These are phyloP conservation scores for Hibiscus tridactylites DNA, from an alignment of 345 rosid genomes.

Conservation along the genomic window DNA sequence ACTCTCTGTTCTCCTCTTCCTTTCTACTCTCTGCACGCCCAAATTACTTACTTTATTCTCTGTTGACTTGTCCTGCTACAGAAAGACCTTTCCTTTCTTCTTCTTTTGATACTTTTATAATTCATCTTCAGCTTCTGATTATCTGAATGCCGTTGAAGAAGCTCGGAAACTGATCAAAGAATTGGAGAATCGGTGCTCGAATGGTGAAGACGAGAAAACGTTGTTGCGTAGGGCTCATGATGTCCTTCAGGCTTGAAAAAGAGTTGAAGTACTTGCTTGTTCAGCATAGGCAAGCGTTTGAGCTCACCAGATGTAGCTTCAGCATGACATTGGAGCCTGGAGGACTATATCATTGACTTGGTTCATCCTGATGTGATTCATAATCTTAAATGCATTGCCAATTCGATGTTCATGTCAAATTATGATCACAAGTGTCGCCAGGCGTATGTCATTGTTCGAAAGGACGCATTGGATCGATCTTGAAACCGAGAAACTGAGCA, in stretches of 20 bases:
- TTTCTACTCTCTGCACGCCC: too few species aligned
- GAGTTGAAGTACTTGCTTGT: conserved; percentile 71
- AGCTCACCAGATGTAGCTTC: conserved; percentile 51
- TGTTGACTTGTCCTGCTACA: too few species aligned
- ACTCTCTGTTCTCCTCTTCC: too few species aligned
- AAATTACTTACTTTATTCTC: too few species aligned
- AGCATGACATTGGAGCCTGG: conserved; percentile 33
- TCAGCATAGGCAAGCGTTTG: conserved; percentile 55
- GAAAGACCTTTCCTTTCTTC: too few species aligned
- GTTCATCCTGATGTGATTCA: conserved; percentile 48
- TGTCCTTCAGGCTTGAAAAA: conserved; percentile 86
- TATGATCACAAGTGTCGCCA: conserved; percentile 71
- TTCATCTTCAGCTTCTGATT: conserved; percentile 21
- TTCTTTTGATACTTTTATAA: conserved; percentile 5
- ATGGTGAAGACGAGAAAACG: conserved; percentile 24
- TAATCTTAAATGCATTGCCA: conserved; percentile 61
- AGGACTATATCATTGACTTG: conserved; percentile 51
- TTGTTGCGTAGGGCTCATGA: conserved; percentile 56
- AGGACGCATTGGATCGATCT: conserved; percentile 64
- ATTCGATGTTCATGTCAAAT: conserved; percentile 52
- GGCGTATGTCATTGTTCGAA: conserved; percentile 49
- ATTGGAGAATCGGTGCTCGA: conserved; percentile 32
- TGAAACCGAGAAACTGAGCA: conserved; percentile 74
- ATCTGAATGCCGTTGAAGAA: conserved; percentile 53
- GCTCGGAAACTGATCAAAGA: conserved; percentile 42